phyloP scores from a whole-genome alignment of 208 protist species.

The Wallacemonas rigidus region DNA sequence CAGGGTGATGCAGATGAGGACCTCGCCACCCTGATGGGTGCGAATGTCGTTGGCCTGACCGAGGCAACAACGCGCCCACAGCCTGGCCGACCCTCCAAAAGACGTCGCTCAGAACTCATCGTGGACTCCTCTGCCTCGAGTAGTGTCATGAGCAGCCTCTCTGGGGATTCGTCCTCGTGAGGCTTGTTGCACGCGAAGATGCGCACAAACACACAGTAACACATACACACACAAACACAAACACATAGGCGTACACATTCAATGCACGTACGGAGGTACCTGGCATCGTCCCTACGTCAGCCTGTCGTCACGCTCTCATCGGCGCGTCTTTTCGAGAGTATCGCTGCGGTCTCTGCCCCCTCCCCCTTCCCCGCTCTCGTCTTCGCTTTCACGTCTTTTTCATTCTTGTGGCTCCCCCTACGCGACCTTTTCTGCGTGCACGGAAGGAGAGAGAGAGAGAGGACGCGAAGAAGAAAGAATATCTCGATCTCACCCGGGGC shows the following conservation, averaged over 20 bases:
- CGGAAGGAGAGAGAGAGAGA: no score
- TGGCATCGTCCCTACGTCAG: no score
- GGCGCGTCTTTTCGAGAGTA: no score
- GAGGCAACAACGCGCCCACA: not conserved
- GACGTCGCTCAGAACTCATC: conserved; percentile 8
- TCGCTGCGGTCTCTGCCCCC: no score
- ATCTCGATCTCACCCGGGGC: no score
- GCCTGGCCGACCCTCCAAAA: not conserved
- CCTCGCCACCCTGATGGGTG: not conserved
- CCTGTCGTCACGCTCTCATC: no score
- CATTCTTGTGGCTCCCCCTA: no score
- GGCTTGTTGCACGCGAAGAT: not conserved
- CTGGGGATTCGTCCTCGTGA: conserved; percentile 1
- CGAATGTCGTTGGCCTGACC: not conserved
- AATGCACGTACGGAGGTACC: no score
- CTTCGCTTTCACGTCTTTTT: no score
- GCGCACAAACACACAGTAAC: not conserved
- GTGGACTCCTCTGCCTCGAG: conserved; percentile 9
- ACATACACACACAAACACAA: not conserved
- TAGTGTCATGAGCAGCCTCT: conserved; percentile 11
- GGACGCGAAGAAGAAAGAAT: no score
- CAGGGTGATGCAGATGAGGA: conserved; percentile 8
- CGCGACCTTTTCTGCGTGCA: no score
- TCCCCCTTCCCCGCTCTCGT: no score
- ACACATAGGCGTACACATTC: not conserved